Conservation (phyloP, 441 rosid species). For the Jatropha multifida region DNA sequence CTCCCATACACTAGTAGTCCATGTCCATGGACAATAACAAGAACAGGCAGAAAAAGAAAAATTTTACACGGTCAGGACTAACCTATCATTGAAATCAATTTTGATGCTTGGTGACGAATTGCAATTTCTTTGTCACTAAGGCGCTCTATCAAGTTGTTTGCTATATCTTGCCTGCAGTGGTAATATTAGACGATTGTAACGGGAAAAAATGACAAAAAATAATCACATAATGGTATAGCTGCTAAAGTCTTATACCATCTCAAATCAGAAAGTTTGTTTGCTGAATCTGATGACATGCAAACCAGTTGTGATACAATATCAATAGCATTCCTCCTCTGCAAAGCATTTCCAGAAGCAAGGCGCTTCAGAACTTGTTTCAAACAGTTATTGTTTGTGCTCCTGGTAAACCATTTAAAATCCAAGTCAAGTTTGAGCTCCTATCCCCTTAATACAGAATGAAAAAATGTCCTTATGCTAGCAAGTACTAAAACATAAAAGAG, state of each 20-base stretch:
- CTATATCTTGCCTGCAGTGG: conserved; percentile 66
- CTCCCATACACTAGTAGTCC: no score
- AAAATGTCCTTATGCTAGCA: conserved; percentile 12
- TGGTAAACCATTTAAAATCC: conserved; percentile 38
- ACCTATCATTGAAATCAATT: conserved; percentile 70
- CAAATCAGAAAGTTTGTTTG: conserved; percentile 42
- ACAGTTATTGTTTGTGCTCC: conserved; percentile 51
- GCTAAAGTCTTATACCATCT: conserved; percentile 48
- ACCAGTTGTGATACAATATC: conserved; percentile 75
- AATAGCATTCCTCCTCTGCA: conserved; percentile 73
- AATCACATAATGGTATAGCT: conserved; percentile 19
- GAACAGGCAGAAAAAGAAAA: not conserved
- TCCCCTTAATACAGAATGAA: conserved; percentile 18
- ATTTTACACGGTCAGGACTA: conserved; percentile 24
- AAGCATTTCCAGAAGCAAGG: conserved; percentile 62
- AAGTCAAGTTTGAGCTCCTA: conserved; percentile 33
- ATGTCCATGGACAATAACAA: not conserved
- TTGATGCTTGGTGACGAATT: conserved; percentile 54
- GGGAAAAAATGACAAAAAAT: conserved; percentile 26
- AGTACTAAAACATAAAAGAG: conserved; percentile 10
- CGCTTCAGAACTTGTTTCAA: conserved; percentile 71
- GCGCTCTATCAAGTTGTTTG: conserved; percentile 57
- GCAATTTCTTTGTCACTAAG: conserved; percentile 58
- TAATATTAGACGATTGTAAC: conserved; percentile 18
- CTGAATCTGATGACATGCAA: conserved; percentile 42